Conservation (phyloP, 192 early-diverging fungal species). For the Gigaspora rosea region DNA sequence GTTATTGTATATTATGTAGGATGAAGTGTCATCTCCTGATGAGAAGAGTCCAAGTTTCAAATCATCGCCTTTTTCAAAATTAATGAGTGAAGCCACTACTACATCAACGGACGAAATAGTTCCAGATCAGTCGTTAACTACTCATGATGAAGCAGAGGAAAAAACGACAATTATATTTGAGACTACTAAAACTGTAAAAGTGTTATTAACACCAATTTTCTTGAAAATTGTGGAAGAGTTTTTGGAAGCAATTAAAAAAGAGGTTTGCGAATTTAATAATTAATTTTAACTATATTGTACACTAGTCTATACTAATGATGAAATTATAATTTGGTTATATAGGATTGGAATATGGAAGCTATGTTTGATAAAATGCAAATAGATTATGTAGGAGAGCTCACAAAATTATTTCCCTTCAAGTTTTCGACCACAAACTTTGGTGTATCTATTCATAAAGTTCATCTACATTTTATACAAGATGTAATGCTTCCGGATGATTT, state of each 20-base stretch:
- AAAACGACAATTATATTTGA: conserved; percentile 53
- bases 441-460: conserved; percentile 54
- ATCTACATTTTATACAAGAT: conserved; percentile 73
- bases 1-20: not conserved
- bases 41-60: conserved; percentile 15
- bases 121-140: conserved; percentile 7
- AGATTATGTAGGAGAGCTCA: conserved; percentile 61
- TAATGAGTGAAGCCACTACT: conserved; percentile 26
- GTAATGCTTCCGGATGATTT: conserved; percentile 64
- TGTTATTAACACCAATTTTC: conserved; percentile 69
- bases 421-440: conserved; percentile 54
- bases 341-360: conserved; percentile 65
- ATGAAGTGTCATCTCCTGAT: not conserved
- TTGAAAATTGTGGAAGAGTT: conserved; percentile 68
- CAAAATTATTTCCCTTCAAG: conserved; percentile 50
- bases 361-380: conserved; percentile 69
- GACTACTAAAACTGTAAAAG: conserved; percentile 53
- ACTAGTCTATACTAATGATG: not conserved
- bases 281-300: not conserved
- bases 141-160: conserved; percentile 45
- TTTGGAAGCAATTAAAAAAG: conserved; percentile 56
- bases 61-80: conserved; percentile 22
- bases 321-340: conserved; percentile 30
- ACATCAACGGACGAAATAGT: conserved; percentile 24
- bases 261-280: conserved; percentile 37